Evolutionary conservation across 306 rosid genomes (phyloP).

Genomic region (Gastrolobium bilobum): DNA sequence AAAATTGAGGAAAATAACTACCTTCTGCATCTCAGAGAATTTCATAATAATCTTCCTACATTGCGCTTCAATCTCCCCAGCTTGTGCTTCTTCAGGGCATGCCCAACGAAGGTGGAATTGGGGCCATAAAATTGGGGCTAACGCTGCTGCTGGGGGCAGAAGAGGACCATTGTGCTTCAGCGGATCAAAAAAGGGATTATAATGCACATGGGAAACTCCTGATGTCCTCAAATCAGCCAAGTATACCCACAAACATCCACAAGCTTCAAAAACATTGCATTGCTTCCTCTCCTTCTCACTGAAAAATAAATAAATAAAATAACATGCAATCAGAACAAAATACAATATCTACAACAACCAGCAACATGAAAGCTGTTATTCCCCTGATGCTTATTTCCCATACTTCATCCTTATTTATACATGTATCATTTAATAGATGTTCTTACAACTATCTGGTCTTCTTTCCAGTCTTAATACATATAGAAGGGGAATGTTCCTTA

Average conservation of each 20-base stretch:
- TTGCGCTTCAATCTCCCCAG: conserved; percentile 80
- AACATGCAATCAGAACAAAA: conserved; percentile 48
- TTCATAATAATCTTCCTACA: conserved; percentile 71
- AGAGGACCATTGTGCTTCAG: conserved; percentile 66
- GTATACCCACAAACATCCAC: conserved; percentile 95
- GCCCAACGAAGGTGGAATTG: conserved; percentile 98
- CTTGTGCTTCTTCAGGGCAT: conserved; percentile 82
- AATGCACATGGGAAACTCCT: conserved; percentile 80
- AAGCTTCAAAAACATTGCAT: conserved; percentile 73
- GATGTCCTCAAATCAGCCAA: conserved; percentile 78
- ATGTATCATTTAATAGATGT: conserved; percentile 7
- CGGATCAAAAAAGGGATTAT: conserved; percentile 85
- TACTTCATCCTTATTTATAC: conserved; percentile 19
- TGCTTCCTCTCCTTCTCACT: conserved; percentile 95
- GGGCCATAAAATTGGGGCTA: conserved; percentile 97
- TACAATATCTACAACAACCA: conserved; percentile 23
- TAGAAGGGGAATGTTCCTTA: conserved; percentile 1
- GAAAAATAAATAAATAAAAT: not conserved
- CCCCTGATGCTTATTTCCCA: conserved; percentile 6
- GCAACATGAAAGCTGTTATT: conserved; percentile 13
- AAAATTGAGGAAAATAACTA: conserved; percentile 47
- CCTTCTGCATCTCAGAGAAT: conserved; percentile 81
- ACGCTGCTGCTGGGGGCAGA: conserved; percentile 93
- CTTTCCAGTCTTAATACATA: not conserved
- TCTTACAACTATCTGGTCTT: not conserved